Evolutionary conservation across 192 early-diverging fungal species (phyloP), one percentile per base, ranked within the genome.

Genomic region (Lunasporangiospora selenospora): DNA sequence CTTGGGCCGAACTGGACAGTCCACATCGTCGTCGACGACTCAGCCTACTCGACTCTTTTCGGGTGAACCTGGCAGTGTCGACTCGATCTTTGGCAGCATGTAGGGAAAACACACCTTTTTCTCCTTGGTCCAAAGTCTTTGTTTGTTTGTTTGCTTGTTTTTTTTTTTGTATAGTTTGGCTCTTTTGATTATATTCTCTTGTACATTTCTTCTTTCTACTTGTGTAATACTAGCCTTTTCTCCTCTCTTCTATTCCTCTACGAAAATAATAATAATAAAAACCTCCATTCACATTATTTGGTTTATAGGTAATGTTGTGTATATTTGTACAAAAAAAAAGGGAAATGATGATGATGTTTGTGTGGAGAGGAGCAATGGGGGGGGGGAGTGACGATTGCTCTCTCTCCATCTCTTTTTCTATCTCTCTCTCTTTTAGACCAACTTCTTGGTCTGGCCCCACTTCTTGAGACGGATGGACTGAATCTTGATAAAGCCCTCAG

Each of bases 401-500:
- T n/a, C n/a, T n/a, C n/a, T n/a, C n/a, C n/a, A 47, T 47, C 23
- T 47, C 23, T 26, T 45, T 45, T 21, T 45, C 21, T 45, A 45
- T 13, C 5, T 21, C 21, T 9, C 8, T 21, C 43, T 13, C 36
- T 36, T 53, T 62, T 70, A 70, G 32, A 70, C 38, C n/a, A 70
- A 34, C 53, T 75, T 59, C 51, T 75, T 36, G 58, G 24, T 67
- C 39, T 26, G 45, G 1, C 76, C 76, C 89, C 89, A 93, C 81
- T 93, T 93, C 85, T 90, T 93, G 53, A 99, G 83, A 41, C 97
- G 90, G 77, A 99, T 99, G 58, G 89, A 88, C 73, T 95, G 93
- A 75, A 94, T 95, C 85, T 94, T 95, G 88, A 99, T 99, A 75
- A 99, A 99, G 27, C 97, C 97, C 44, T 95, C 92, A 31, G 95